Conservation (phyloP, 306 rosid genomes). For the Acacia melanoxylon region DNA sequence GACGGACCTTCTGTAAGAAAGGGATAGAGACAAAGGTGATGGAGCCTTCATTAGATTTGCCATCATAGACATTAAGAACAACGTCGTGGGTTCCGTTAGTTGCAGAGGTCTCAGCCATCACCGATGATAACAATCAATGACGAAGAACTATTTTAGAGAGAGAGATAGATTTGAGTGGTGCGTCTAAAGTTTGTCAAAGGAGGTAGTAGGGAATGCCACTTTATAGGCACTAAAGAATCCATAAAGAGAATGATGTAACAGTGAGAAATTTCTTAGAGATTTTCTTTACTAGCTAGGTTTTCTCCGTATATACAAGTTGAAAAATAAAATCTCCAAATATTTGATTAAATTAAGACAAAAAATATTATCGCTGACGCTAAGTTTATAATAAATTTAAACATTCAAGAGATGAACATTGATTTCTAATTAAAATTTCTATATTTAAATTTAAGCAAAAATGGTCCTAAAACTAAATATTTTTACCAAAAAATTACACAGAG, state of each 20-base stretch:
- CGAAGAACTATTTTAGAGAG: neutral
- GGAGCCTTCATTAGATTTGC: conserved; percentile 21
- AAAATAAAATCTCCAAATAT: neutral
- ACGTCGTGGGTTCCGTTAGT: conserved; percentile 40
- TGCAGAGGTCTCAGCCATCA: conserved; percentile 57
- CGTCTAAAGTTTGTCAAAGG: neutral
- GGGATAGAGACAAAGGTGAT: conserved; percentile 32
- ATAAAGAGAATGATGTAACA: neutral
- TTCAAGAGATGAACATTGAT: neutral
- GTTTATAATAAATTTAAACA: neutral
- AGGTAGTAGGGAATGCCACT: neutral
- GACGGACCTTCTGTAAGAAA: conserved; percentile 74
- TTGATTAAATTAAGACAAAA: neutral
- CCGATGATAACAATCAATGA: neutral
- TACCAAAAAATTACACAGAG: too few relatives aligned
- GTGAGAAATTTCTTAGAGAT: neutral
- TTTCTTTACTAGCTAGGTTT: neutral
- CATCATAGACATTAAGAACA: conserved; percentile 37
- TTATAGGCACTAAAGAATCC: neutral
- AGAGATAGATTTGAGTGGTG: neutral
- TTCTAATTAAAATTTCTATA: too few relatives aligned
- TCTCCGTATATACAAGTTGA: neutral
- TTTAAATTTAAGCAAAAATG: too few relatives aligned
- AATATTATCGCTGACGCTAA: neutral
- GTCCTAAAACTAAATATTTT: neutral